Conservation (phyloP, 768 basidiomycete species). For the Tricholoma furcatifolium region DNA sequence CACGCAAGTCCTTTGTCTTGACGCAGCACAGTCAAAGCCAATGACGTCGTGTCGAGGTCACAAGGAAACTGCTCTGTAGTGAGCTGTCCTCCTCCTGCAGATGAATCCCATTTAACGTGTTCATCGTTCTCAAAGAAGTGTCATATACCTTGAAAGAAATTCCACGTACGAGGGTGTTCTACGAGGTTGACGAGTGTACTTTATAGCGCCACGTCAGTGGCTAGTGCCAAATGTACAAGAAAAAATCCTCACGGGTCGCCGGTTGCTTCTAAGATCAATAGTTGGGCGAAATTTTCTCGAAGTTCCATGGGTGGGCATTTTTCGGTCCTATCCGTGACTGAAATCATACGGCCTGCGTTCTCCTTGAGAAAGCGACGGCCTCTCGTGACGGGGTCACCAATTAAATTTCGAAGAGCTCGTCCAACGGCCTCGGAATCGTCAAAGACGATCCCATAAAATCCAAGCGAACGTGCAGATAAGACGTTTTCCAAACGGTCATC, state of each 20-base stretch:
- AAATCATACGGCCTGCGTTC: constrained; percentile 40
- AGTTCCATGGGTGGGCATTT: constrained; percentile 32
- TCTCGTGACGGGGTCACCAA: constrained; percentile 45
- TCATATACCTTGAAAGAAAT: constrained; percentile 50
- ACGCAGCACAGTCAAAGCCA: constrained; percentile 45
- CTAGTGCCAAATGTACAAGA: neutral
- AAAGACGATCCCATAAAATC: constrained; percentile 54
- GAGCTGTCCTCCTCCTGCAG: constrained; percentile 34
- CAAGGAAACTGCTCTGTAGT: constrained; percentile 50
- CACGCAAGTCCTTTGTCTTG: constrained; percentile 29
- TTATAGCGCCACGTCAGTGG: neutral
- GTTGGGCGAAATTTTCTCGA: constrained; percentile 57
- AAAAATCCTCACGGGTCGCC: constrained; percentile 33
- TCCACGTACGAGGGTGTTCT: constrained; percentile 45
- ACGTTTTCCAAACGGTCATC: constrained; percentile 64
- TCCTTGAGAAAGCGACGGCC: constrained; percentile 38
- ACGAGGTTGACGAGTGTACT: constrained; percentile 46
- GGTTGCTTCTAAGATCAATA: constrained; percentile 56
- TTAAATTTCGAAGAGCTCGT: constrained; percentile 44
- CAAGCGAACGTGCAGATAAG: constrained; percentile 53
- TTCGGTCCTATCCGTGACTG: constrained; percentile 38
- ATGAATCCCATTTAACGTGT: neutral
- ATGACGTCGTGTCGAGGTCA: constrained; percentile 59
- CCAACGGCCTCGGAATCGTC: constrained; percentile 39
- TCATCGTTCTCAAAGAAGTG: neutral